Base-by-base conservation (phyloP, 2,329 filamentous ascomycete species). In the Alternaria burnsii region DNA sequence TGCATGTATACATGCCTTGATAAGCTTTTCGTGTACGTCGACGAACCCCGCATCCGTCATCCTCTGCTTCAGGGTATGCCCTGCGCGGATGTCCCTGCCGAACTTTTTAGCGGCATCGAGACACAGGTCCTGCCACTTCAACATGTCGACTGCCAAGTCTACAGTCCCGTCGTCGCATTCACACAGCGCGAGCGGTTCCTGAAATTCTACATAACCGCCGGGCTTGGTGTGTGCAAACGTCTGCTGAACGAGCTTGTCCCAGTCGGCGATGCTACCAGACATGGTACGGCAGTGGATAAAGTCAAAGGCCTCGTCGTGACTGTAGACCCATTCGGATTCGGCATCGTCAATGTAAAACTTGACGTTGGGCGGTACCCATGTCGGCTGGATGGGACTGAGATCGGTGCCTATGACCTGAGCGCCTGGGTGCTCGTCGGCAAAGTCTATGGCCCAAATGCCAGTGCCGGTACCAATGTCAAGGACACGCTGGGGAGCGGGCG, bases 341-440 rank as follows among this genome's bases (percentile, higher is more conserved):
- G 74, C 74, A 56, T 81, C 78, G 69, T 81, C 79, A 55, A 81
- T 76, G 65, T 80, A 76, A 71, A 81, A 81, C 53, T 75, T 74
- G 26, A 73, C 71, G 57, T 81, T 80, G 0, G 78, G 73, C 2
- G 80, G 79, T 11, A 78, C 71, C 75, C 75, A 79, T 22, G 67
- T 74, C 11, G 77, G 76, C 60, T 80, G 77, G 52, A 80, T 78
- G 59, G 77, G 76, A 7, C 64, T 71, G 6, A 80, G 68, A 44
- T 80, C 77, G 22, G 73, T 79, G 51, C 78, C 77, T 3, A 77
- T 40, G 42, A 80, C 72, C n/a, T 76, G 69, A 18, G 69, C 63
- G 36, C 64, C 71, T 1, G 76, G 76, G 42, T 78, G 63, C 61
- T 75, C 71, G 58, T 78, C 77, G 24, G 75, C 78, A 52, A 78